Base-by-base conservation (phyloP, 768 basidiomycete species). In the Boletus rubroflammeus region DNA sequence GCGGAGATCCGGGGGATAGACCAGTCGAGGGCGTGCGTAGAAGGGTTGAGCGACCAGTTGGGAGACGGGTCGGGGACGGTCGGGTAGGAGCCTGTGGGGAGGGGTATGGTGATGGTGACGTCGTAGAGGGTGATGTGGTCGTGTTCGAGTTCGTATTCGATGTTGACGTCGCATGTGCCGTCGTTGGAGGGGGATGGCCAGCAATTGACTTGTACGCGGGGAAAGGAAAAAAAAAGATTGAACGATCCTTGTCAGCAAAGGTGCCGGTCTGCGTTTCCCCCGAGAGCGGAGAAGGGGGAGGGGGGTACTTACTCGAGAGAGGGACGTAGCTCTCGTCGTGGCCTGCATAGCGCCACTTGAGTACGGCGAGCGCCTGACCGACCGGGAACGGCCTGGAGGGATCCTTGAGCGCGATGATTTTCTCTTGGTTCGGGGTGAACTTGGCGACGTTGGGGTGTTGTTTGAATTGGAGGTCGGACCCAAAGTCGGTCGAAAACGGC, bases 101-200 rank as follows among this genome's bases (percentile, higher is more conserved):
- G 84, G 25, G 96, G 94, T 61, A 98, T 96, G 50, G 88, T 86
- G 57, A 98, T 92, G 59, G 84, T 78, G 23, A 95, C 82, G 67
- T 98, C 91, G 68, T 90, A 83, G 2, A 98, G 78, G 0, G 84
- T 82, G 50, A 98, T 73, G 45, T 79, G 80, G 58, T 88, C 81
- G 58, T 93, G 90, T 67, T 96, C 93, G 43, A 98, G 86, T 68
- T 98, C 95, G 67, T 97, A 98, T 72, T 98, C 97, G 58, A 98
- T 91, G 72, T 90, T 95, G 55, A 98, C 91, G 59, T 96, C 93
- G 61, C 86, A 90, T 1, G 87, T 88, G n/a, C 93, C 93, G 56
- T 93, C 88, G 62, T 91, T 92, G 36, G 90, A 86, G 6, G 91
- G 88, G 13, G 93, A 86, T 13, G 95, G 97, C 95, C 95, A 98